phyloP scores from a whole-genome alignment of 1,284 basidiomycete species.

The Cryptococcus floricola region DNA sequence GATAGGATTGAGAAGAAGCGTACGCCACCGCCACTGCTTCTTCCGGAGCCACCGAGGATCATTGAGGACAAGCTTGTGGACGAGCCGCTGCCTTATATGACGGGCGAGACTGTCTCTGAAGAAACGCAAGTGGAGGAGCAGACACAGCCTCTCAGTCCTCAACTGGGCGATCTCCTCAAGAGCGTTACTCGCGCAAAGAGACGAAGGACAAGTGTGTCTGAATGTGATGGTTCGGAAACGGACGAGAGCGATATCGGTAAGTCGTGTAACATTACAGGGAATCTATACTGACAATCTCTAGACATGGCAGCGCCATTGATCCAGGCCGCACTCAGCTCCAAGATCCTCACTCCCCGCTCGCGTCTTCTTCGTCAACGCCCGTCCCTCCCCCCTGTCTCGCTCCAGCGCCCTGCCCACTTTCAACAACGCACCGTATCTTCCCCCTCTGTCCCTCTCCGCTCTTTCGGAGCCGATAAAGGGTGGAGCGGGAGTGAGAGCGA shows the following conservation, averaged over 20 bases:
- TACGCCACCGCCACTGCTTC: neutral
- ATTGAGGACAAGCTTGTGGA: neutral
- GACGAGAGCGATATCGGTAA: constrained; percentile 40
- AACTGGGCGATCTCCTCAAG: constrained; percentile 5
- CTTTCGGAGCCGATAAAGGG: constrained; percentile 8
- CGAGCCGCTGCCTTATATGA: neutral
- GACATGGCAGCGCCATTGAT: constrained; percentile 27
- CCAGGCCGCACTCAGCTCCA: constrained; percentile 27
- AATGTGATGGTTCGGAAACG: neutral
- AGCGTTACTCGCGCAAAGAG: constrained; percentile 1
- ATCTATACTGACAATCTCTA: constrained; percentile 1
- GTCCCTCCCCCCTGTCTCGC: neutral
- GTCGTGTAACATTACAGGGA: constrained; percentile 4
- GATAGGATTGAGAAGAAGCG: constrained; percentile 3
- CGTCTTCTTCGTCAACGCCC: constrained; percentile 12
- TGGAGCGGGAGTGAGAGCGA: constrained; percentile 41
- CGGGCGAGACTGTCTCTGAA: neutral
- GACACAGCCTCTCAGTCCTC: constrained; percentile 7
- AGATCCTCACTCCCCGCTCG: constrained; percentile 29
- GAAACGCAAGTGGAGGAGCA: neutral
- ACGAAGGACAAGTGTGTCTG: neutral
- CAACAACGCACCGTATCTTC: neutral
- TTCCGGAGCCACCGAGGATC: neutral
- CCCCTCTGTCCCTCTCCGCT: constrained; percentile 1
- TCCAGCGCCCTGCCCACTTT: neutral